Conservation (phyloP, 2,329 filamentous ascomycete species). For the Pseudohalonectria lignicola region DNA sequence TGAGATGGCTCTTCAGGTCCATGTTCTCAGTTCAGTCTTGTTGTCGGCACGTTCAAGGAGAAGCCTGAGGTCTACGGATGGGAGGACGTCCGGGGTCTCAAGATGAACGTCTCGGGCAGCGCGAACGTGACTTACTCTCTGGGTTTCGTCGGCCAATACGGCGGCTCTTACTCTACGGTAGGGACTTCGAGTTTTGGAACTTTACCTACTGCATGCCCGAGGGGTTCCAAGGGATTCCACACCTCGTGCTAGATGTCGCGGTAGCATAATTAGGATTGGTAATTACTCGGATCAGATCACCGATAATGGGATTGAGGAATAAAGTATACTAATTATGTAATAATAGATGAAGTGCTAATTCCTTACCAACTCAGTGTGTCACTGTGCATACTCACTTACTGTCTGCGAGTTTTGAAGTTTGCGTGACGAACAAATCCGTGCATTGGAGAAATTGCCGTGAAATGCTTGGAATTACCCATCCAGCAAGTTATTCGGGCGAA, state of each 20-base stretch:
- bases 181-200: slow-evolving; percentile 35
- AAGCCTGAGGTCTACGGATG: slow-evolving; percentile 31
- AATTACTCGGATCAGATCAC: too few species aligned
- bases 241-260: slow-evolving; percentile 7
- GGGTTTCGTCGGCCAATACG: slow-evolving; percentile 28
- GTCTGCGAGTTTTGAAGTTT: too few species aligned
- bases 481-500: too few species aligned
- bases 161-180: slow-evolving; percentile 17
- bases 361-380: too few species aligned
- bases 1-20: slow-evolving; percentile 25
- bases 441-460: too few species aligned
- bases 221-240: slow-evolving; percentile 12
- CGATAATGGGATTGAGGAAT: too few species aligned
- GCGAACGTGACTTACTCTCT: slow-evolving; percentile 26
- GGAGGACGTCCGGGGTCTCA: slow-evolving; percentile 35
- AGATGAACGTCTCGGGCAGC: slow-evolving; percentile 32
- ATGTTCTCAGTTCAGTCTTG: slow-evolving; percentile 39
- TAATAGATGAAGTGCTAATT: too few species aligned
- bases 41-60: slow-evolving; percentile 33
- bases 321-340: too few species aligned
- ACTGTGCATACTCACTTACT: too few species aligned
- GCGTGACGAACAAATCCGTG: too few species aligned
- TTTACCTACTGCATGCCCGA: slow-evolving; percentile 28
- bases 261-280: too few species aligned
- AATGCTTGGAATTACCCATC: too few species aligned